Percentiles rank a stretch among this genome's conserved stretches.
These are phyloP conservation scores for Plasmodium billcollinsi DNA, from an alignment of 169 alveolate genomes.

Conservation along the genomic window DNA sequence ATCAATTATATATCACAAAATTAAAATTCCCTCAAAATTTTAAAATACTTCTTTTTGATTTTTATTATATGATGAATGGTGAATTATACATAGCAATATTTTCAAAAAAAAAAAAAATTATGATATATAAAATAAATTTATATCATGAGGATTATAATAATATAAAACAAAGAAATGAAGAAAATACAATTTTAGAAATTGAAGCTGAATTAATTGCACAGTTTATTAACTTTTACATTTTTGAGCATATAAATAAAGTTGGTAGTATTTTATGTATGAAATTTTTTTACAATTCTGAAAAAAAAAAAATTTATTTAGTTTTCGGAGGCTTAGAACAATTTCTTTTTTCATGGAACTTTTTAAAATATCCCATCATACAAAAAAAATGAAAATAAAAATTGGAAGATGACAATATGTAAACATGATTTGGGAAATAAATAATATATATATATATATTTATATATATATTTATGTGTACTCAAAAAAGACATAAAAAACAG, in stretches of 20 bases:
- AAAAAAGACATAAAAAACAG: conserved; percentile 1
- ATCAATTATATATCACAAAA: conserved; percentile 15
- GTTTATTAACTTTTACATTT: conserved; percentile 43
- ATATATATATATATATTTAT: neutral
- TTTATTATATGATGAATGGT: conserved; percentile 11
- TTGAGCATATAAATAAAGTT: conserved; percentile 60
- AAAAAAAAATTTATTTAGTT: conserved; percentile 37
- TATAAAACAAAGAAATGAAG: too few species aligned
- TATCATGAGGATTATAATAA: neutral
- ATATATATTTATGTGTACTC: too few species aligned
- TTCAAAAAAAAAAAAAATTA: conserved; percentile 45
- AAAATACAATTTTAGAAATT: conserved; percentile 1
- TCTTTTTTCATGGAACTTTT: conserved; percentile 68
- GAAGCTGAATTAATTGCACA: conserved; percentile 49
- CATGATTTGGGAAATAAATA: neutral
- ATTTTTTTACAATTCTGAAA: conserved; percentile 42
- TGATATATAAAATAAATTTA: conserved; percentile 21
- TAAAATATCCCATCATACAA: conserved; percentile 43
- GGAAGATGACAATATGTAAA: neutral
- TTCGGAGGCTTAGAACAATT: conserved; percentile 74
- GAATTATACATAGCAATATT: conserved; percentile 40
- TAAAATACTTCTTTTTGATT: conserved; percentile 58
- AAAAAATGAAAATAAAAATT: neutral
- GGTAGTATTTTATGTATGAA: conserved; percentile 74
- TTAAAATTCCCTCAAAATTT: conserved; percentile 7